Percentiles rank a stretch among this genome's conserved stretches.
These are phyloP conservation scores for Thalassiosira mediterranea DNA, from an alignment of 352 stramenopile genomes.

Conservation along the genomic window DNA sequence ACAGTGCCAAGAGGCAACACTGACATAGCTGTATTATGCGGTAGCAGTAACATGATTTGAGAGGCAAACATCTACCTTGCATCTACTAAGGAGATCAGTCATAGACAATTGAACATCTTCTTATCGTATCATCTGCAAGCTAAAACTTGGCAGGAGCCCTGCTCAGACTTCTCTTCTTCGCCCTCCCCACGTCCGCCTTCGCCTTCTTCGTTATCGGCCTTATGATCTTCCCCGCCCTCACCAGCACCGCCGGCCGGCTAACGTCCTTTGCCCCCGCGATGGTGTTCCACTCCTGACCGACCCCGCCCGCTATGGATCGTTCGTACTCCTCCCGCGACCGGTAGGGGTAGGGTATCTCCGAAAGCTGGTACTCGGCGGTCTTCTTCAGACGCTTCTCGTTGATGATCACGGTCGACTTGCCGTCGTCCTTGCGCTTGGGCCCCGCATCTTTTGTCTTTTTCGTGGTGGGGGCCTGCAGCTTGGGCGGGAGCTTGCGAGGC, in stretches of 20 bases:
- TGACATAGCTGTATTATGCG: too few species aligned
- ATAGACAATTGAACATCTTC: too few species aligned
- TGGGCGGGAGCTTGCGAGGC: conserved; percentile 84
- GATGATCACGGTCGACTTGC: conserved; percentile 84
- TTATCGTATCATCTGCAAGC: too few species aligned
- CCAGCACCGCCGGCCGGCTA: conserved; percentile 93
- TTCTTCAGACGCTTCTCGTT: conserved; percentile 87
- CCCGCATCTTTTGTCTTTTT: conserved; percentile 74
- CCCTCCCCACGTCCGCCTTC: conserved; percentile 63
- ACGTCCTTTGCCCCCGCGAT: conserved; percentile 89
- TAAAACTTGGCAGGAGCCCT: conserved; percentile 56
- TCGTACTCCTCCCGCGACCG: conserved; percentile 97
- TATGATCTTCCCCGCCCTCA: conserved; percentile 91
- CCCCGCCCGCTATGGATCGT: conserved; percentile 91
- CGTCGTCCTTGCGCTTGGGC: conserved; percentile 70
- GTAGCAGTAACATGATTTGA: too few species aligned
- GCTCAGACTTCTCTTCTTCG: conserved; percentile 1
- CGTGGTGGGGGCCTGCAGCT: conserved; percentile 76
- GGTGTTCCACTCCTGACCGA: conserved; percentile 94
- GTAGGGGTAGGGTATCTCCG: conserved; percentile 97
- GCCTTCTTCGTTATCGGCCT: conserved; percentile 87
- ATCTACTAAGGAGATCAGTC: too few species aligned
- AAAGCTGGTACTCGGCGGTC: conserved; percentile 80
- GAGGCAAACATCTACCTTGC: too few species aligned
- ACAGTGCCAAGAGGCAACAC: too few species aligned